Evolutionary conservation across 73 alveolate genomes (phyloP).

Genomic region (Diophrys appendiculata): DNA sequence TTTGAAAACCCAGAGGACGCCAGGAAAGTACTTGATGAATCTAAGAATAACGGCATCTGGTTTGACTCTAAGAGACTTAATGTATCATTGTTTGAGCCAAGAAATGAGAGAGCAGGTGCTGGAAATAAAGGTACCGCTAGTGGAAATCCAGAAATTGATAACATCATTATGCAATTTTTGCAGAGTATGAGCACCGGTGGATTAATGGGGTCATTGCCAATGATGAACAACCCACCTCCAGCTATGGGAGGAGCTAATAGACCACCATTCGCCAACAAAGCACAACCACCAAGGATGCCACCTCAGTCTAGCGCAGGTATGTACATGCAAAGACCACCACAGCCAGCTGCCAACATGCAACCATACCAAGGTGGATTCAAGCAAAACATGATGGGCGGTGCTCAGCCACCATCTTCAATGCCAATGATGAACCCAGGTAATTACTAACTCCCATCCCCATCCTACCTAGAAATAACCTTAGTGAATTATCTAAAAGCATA

Average conservation of each 20-base stretch:
- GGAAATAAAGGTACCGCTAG: neutral
- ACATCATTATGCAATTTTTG: slow-evolving; percentile 2
- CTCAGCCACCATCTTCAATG: too few relatives aligned
- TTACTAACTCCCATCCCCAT: too few relatives aligned
- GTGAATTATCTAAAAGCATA: too few relatives aligned
- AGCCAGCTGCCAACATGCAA: neutral
- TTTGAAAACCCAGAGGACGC: slow-evolving; percentile 84
- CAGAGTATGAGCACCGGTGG: slow-evolving; percentile 9
- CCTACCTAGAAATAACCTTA: too few relatives aligned
- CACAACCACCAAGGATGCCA: neutral
- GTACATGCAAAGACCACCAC: neutral
- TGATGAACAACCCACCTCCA: slow-evolving; percentile 2
- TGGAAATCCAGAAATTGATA: slow-evolving; percentile 13
- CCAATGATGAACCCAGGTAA: too few relatives aligned
- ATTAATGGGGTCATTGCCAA: neutral
- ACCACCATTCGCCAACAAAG: neutral
- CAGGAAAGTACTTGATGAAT: slow-evolving; percentile 60
- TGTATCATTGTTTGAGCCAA: slow-evolving; percentile 21
- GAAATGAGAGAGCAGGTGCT: slow-evolving; percentile 8
- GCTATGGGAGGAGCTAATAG: neutral
- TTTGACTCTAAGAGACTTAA: slow-evolving; percentile 18
- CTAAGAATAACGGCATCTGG: slow-evolving; percentile 41
- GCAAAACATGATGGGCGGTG: too few relatives aligned
- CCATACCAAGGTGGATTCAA: too few relatives aligned
- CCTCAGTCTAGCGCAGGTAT: neutral